Evolutionary conservation across 495 filamentous ascomycete species (phyloP).

Genomic region (Neurospora intermedia): DNA sequence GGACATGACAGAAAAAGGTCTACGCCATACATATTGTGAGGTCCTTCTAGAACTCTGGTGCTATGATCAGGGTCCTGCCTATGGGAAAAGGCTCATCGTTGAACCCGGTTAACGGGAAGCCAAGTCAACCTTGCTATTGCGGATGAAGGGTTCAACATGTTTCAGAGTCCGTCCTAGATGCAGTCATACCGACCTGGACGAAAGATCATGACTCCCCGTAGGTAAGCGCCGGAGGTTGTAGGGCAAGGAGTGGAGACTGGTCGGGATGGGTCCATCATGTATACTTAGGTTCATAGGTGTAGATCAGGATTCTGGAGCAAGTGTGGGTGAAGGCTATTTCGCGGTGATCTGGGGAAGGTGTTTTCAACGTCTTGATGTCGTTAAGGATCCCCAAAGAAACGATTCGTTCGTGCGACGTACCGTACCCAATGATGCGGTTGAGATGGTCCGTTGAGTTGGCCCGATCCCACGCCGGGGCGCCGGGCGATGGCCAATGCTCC

Average conservation of each 20-base stretch:
- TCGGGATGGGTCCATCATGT: background rate
- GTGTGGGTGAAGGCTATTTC: background rate
- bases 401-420: background rate
- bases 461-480: background rate
- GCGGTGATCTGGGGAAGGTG: background rate
- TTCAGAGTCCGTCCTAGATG: background rate
- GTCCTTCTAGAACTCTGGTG: background rate
- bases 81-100: background rate
- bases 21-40: background rate
- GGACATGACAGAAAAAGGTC: background rate
- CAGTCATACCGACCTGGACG: background rate
- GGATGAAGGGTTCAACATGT: background rate
- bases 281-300: background rate
- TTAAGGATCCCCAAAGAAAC: background rate
- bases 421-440: background rate
- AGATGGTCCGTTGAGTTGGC: background rate
- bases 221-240: background rate
- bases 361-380: background rate
- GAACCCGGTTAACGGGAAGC: background rate
- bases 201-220: background rate
- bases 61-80: background rate
- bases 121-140: background rate
- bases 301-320: background rate
- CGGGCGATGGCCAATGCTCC: background rate
- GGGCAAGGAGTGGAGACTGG: background rate